Percentiles rank a stretch among this genome's conserved stretches.
These are phyloP conservation scores for Ensete glaucum DNA, from an alignment of 176 grass and related monocot genomes.

Conservation along the genomic window DNA sequence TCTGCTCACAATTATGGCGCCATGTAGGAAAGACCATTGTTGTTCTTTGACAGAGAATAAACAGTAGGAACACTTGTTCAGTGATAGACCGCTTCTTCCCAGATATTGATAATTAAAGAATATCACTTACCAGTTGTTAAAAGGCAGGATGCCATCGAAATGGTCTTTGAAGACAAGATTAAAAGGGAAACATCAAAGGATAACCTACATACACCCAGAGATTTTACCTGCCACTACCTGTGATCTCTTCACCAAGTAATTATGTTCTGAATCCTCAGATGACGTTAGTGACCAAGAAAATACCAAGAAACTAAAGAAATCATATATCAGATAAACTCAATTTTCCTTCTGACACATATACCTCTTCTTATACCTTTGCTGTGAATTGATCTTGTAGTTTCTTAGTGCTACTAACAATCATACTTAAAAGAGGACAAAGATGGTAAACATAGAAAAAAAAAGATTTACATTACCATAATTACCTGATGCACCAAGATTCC, in stretches of 20 bases:
- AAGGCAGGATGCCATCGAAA: neutral
- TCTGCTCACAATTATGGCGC: too few relatives aligned
- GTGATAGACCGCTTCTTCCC: too few relatives aligned
- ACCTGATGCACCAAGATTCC: too few relatives aligned
- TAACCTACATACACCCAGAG: neutral
- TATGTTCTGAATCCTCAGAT: constrained; percentile 14
- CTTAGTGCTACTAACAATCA: too few relatives aligned
- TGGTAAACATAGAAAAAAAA: too few relatives aligned
- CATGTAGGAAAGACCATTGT: too few relatives aligned
- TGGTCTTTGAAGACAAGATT: neutral
- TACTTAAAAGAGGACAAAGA: too few relatives aligned
- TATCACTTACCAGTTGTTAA: neutral
- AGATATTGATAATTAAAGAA: neutral
- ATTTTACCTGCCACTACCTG: constrained; percentile 1
- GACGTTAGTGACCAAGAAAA: constrained; percentile 7
- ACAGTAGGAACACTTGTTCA: too few relatives aligned
- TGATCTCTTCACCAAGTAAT: neutral
- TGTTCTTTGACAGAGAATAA: too few relatives aligned
- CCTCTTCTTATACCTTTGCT: neutral
- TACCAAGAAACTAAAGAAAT: constrained; percentile 3
- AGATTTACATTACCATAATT: too few relatives aligned
- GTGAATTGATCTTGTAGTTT: too few relatives aligned
- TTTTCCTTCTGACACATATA: constrained; percentile 17
- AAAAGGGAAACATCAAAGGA: neutral
- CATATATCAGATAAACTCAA: constrained; percentile 13